Evolutionary conservation across 495 filamentous ascomycete genomes (phyloP), one percentile per base, ranked within the genome.

Genomic region (Annulohypoxylon bovei): DNA sequence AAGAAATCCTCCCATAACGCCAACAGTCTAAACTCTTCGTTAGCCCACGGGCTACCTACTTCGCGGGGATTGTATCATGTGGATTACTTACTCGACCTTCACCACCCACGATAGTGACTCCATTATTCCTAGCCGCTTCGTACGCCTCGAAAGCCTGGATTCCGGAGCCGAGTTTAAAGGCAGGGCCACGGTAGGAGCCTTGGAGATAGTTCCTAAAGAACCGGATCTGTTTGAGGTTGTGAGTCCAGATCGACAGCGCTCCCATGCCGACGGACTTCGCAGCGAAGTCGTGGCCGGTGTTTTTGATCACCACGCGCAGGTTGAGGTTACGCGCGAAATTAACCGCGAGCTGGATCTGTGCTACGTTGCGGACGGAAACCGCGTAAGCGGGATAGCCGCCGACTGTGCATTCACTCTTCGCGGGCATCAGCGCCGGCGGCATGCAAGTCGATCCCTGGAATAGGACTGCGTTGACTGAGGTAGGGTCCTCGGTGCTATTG

Each of bases 291-390:
- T 88, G 83, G 9, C 84, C 84, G 11, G 81, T 84, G 56, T 85
- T 85, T 75, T 89, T 89, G 62, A 92, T 81, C 0, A 89, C 85
- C 16, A 93, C 73, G 12, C 90, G 82, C 3, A 92, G 61, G 35
- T 87, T 86, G 1, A 78, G 61, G 22, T 89, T 86, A 4, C 85
- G 81, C 0, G 89, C 90, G 76, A 91, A 89, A 73, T 88, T 88
- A 8, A 93, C 77, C 1, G 88, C 85, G 3, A 86, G 79, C 69
- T 88, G 86, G 30, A 92, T 81, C 53, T 92, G 85, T 8, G 79
- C 76, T 0, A 85, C 82, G 18, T 72, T 84, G 33, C 76, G 84
- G 7, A 82, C 83, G 52, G 85, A 84, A 23, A 92, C 84, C 0
- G 86, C 81, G 62, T 90, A 90, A 6, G 80, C 78, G 4, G 86